phyloP scores from a whole-genome alignment of 108 stramenopile species.

The Aurantiochytrium sp. region DNA sequence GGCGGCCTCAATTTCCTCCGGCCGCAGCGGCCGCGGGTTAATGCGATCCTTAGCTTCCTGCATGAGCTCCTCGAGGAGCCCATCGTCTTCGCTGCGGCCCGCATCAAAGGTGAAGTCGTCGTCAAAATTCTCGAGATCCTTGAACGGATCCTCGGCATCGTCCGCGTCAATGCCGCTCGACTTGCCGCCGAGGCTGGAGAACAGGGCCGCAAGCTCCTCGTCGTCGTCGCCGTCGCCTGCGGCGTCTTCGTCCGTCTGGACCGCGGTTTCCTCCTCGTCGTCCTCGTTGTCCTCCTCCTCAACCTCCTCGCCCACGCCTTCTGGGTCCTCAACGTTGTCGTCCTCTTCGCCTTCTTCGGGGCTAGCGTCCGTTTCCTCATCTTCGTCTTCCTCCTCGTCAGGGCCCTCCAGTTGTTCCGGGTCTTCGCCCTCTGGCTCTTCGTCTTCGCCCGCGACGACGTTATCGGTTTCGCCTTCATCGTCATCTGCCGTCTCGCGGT shows the following conservation, averaged over 20 bases:
- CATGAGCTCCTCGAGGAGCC: neutral
- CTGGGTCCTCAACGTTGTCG: neutral
- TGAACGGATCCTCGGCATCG: neutral
- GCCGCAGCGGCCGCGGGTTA: neutral
- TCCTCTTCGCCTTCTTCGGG: neutral
- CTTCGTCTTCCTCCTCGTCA: neutral
- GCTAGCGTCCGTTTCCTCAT: neutral
- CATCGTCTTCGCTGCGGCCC: neutral
- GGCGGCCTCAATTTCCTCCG: neutral
- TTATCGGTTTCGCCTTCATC: neutral
- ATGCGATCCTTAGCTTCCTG: neutral
- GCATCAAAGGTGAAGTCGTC: neutral
- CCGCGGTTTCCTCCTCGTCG: neutral
- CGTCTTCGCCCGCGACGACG: neutral
- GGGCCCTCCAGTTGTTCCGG: neutral
- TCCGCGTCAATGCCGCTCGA: neutral
- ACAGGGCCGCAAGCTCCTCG: neutral
- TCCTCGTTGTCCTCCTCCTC: neutral
- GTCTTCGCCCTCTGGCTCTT: neutral
- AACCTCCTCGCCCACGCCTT: neutral
- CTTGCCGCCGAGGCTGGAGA: neutral
- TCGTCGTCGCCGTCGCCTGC: neutral
- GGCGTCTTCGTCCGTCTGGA: neutral
- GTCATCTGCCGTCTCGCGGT: too few species aligned
- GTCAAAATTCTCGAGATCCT: neutral